Evolutionary conservation across 2,329 filamentous ascomycete species (phyloP).

Genomic region (Didymella exigua): DNA sequence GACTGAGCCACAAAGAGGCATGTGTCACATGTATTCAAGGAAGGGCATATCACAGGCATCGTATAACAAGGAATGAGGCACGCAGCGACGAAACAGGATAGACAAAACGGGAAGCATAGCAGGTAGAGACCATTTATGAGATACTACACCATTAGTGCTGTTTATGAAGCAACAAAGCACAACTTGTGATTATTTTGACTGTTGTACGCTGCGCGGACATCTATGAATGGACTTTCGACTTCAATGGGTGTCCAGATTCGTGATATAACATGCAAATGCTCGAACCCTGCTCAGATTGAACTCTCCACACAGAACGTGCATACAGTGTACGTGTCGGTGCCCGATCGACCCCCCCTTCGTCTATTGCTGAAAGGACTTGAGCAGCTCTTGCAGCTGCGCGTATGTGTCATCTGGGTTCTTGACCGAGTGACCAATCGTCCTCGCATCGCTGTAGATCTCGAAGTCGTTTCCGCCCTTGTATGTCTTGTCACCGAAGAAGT

Average conservation of each 20-base stretch:
- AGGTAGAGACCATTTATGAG: background rate
- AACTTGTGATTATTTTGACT: background rate
- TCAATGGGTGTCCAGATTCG: background rate
- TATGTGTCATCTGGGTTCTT: slow-evolving; percentile 82
- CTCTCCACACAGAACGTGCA: background rate
- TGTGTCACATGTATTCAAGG: background rate
- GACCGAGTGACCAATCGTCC: slow-evolving; percentile 86
- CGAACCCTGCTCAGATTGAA: background rate
- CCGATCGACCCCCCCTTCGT: background rate
- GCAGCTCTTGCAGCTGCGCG: slow-evolving; percentile 78
- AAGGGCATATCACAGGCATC: background rate
- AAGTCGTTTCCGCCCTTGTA: slow-evolving; percentile 90
- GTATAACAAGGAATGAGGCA: slow-evolving; percentile 2
- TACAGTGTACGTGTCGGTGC: background rate
- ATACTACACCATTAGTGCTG: background rate
- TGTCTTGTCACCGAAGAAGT: slow-evolving; percentile 99
- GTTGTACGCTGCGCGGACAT: background rate
- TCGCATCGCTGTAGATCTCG: slow-evolving; percentile 84
- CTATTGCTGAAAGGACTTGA: slow-evolving; percentile 50
- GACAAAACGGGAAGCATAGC: slow-evolving; percentile 1
- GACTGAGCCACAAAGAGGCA: no score
- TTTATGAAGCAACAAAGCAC: no score
- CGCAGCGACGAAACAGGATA: background rate
- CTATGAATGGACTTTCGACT: background rate
- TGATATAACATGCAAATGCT: background rate